Evolutionary conservation across 257 asterid species (phyloP), one percentile per base, ranked within the genome.

Genomic region (Ilex asprella): DNA sequence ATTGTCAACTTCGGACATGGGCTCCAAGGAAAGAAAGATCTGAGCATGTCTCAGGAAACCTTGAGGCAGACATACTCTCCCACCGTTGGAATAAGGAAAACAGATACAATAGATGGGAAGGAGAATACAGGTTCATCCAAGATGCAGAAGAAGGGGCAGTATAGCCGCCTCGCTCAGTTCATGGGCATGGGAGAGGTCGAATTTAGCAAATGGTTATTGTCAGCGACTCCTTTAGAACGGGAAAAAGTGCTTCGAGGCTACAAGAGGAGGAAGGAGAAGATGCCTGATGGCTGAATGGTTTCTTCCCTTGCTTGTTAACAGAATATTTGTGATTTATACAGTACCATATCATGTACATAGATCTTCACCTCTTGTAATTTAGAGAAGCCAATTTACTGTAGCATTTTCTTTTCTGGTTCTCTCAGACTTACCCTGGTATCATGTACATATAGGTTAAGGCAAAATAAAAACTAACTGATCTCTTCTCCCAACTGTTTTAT

Each of bases 151-250:
- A 79, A 58, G 72, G 83, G 67, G 14, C 71, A 84, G 21, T 79
- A 70, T 69, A 73, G 84, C 67, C 70, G 76, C 56, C 82, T 92
- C 54, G 94, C 97, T 15, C 63, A 73, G 75, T 78, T 77, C 62
- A 70, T 83, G 88, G 91, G 95, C 50, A 86, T 83, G 81, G 82
- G 80, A 10, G 96, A 86, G 67, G 82, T 59, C 27, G 77, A 85
- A 46, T 74, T 86, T 55, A 85, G 86, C 68, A 87, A 83, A 73
- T 66, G 88, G 81, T 64, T 89, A 66, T 60, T 77, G 56, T 77
- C 78, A 16, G 81, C 85, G 60, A 73, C 84, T 56, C 81, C 68
- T 8, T 66, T 69, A 21, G 70, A 76, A 32, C 67, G 78, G 31
- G 70, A 68, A 55, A 73, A 58, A 59, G 63, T 76, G 47, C 75